Evolutionary conservation across 305 asterid species (phyloP).

Genomic region (Ruellia speciosa): DNA sequence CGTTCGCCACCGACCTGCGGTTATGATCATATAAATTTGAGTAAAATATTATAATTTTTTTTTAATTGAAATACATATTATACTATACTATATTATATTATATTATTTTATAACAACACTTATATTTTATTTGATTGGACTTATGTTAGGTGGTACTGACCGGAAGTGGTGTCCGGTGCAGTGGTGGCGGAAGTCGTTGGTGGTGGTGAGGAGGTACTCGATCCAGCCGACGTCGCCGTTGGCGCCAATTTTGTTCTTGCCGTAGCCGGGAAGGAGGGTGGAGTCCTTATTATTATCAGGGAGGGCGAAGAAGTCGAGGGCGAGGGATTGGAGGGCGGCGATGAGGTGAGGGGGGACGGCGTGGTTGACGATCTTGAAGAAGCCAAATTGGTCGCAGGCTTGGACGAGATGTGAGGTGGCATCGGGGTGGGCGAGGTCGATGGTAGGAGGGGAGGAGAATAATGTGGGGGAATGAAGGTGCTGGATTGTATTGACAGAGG

Average conservation of each 20-base stretch:
- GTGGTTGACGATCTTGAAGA: neutral
- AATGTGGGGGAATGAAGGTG: neutral
- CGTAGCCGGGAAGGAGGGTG: neutral
- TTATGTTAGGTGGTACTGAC: neutral
- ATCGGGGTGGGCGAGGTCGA: neutral
- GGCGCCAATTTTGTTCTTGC: neutral
- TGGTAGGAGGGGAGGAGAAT: neutral
- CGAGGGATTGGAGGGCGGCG: neutral
- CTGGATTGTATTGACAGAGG: neutral
- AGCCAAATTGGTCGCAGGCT: neutral
- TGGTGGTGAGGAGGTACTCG: neutral
- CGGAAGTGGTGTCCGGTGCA: neutral
- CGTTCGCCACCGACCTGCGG: conserved; percentile 12
- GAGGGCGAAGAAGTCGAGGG: neutral
- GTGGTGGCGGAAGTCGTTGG: neutral
- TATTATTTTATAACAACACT: too few species aligned
- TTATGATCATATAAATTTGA: too few species aligned
- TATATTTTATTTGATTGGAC: too few species aligned
- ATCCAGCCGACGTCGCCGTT: neutral
- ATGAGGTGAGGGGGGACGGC: neutral
- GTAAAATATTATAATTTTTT: too few species aligned
- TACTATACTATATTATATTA: too few species aligned
- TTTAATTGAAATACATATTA: too few species aligned
- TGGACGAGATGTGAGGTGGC: neutral
- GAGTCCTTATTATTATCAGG: neutral